These are phyloP conservation scores for Botrytis aclada DNA, from an alignment of 2,329 filamentous ascomycete species.

Conservation along the genomic window DNA sequence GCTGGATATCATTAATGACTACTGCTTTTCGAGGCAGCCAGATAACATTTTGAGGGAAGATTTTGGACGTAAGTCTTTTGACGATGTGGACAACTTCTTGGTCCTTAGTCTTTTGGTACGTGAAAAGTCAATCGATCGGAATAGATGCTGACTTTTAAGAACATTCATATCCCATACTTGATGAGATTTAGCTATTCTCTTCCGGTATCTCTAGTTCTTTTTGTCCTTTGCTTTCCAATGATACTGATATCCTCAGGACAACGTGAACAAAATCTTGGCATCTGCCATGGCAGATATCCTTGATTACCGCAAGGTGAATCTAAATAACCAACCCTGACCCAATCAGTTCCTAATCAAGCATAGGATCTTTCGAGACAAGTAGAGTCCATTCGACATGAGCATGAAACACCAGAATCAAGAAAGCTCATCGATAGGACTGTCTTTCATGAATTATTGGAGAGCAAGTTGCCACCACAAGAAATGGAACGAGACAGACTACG, in stretches of 20 bases:
- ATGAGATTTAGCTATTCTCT: neutral
- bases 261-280: conserved; percentile 18
- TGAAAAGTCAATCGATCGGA: neutral
- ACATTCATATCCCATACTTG: conserved; percentile 6
- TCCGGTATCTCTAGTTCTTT: neutral
- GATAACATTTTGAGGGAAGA: neutral
- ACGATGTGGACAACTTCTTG: neutral
- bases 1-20: conserved; percentile 10
- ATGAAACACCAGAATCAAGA: neutral
- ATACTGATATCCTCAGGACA: neutral
- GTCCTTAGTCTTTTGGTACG: conserved; percentile 9
- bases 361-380: conserved; percentile 2
- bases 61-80: conserved; percentile 10
- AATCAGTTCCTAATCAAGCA: conserved; percentile 38
- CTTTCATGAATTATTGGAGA: conserved; percentile 24
- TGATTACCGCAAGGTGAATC: neutral
- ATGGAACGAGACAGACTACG: conserved; percentile 36
- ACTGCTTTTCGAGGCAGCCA: conserved; percentile 21
- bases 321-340: too few relatives aligned
- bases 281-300: neutral
- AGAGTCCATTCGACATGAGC: conserved; percentile 3
- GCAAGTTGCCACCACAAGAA: conserved; percentile 36
- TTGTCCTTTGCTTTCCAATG: neutral
- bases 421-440: conserved; percentile 8
- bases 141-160: neutral